Conservation (phyloP, 345 rosid species). For the Linum tenue region DNA sequence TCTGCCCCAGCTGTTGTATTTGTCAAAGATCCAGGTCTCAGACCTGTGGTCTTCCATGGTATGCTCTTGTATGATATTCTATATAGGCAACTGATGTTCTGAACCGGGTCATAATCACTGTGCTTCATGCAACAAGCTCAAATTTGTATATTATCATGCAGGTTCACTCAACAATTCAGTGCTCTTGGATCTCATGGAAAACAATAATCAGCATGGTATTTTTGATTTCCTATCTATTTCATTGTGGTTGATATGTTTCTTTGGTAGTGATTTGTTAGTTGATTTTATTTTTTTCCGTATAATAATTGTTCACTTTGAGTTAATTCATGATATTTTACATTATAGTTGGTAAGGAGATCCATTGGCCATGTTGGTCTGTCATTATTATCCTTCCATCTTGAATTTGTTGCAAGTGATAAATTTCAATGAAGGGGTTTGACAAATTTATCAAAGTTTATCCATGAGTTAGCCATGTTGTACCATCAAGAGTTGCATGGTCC, state of each 20-base stretch:
- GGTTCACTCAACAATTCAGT: slow-evolving; percentile 63
- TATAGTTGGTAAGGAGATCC: not conserved
- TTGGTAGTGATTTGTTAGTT: not conserved
- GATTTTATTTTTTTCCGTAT: too few species aligned
- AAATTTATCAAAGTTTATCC: too few species aligned
- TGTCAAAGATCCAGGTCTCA: slow-evolving; percentile 80
- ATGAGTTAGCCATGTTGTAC: too few species aligned
- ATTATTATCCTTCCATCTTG: not conserved
- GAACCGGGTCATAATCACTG: slow-evolving; percentile 1
- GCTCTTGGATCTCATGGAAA: slow-evolving; percentile 63
- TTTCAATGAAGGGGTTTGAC: too few species aligned
- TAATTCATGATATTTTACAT: not conserved
- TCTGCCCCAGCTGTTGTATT: slow-evolving; percentile 85
- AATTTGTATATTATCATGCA: slow-evolving; percentile 29
- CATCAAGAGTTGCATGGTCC: too few species aligned
- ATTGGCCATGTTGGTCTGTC: not conserved
- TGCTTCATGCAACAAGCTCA: slow-evolving; percentile 13
- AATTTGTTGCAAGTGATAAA: not conserved
- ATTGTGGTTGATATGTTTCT: not conserved
- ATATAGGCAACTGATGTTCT: slow-evolving; percentile 3
- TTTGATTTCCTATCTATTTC: slow-evolving; percentile 3
- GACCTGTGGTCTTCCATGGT: slow-evolving; percentile 86
- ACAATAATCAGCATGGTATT: slow-evolving; percentile 70
- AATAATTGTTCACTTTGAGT: too few species aligned
- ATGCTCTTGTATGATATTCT: slow-evolving; percentile 14